Evolutionary conservation across 345 rosid species (phyloP).

Genomic region (Ceriops zippeliana): DNA sequence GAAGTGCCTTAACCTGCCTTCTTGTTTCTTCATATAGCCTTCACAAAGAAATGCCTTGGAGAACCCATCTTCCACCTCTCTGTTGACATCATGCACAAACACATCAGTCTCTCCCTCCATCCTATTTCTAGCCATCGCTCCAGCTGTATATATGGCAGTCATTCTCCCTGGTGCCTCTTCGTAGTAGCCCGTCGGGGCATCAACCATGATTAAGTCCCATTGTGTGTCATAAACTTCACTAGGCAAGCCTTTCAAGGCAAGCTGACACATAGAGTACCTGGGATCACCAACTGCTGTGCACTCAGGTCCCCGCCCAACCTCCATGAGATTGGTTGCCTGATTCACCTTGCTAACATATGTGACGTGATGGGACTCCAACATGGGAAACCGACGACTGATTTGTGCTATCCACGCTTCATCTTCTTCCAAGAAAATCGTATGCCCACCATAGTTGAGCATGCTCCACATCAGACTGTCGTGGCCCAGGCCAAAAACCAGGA

Average conservation of each 20-base stretch:
- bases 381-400: conserved; percentile 56
- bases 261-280: conserved; percentile 66
- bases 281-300: conserved; percentile 68
- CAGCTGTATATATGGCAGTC: conserved; percentile 45
- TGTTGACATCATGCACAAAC: conserved; percentile 83
- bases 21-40: conserved; percentile 69
- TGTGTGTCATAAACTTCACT: conserved; percentile 58
- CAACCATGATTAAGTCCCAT: no score
- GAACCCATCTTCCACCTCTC: conserved; percentile 72
- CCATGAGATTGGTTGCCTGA: conserved; percentile 61
- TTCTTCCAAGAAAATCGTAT: conserved; percentile 81
- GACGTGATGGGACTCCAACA: conserved; percentile 70
- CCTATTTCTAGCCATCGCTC: conserved; percentile 85
- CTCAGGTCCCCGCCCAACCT: conserved; percentile 66
- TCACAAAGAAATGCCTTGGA: conserved; percentile 80
- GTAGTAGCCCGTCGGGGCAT: no score
- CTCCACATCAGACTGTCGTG: conserved; percentile 94
- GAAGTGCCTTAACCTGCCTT: conserved; percentile 83
- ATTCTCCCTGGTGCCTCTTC: no score
- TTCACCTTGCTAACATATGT: conserved; percentile 70
- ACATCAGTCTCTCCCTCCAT: conserved; percentile 68
- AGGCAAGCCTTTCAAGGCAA: conserved; percentile 81
- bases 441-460: conserved; percentile 80
- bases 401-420: conserved; percentile 83
- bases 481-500: conserved; percentile 86